Base-by-base conservation (phyloP, 164 flowering plant species). In the Dillenia turbinata region DNA sequence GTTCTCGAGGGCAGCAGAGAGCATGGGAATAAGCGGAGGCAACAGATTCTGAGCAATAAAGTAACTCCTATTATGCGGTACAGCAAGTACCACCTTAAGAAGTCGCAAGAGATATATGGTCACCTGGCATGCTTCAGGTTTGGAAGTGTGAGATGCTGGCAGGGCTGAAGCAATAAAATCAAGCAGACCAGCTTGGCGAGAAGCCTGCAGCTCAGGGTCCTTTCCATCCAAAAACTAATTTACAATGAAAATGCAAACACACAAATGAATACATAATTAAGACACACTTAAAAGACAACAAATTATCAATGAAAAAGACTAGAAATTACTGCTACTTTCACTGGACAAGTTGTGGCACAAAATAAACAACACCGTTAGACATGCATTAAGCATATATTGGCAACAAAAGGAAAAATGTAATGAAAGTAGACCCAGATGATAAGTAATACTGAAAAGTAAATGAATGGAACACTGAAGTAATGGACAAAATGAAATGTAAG, bases 71-170 rank as follows among this genome's bases (percentile, higher is more conserved):
- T 90, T 92, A 57, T 85, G 77, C 58, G 93, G 77, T 60, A 77
- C 48, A 47, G 84, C 81, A 17, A 92, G 76, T 15, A 85, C 81
- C 56, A 85, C 90, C 70, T 74, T 81, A 66, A 92, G 68, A 72
- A 92, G 92, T 63, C 84, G 81, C 64, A 92, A 62, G 57, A 92
- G 83, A 68, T 84, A 79, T 69, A 86, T 69, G 10, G 88, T 92
- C 60, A 90, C 90, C 69, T 83, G 95, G 71, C 93, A 85, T 63
- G 93, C 91, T 81, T 92, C 96, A 63, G 98, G 96, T 74, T 76
- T 90, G 26, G 96, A 88, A 48, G 86, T 86, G 77, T 89, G 96
- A 66, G 95, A 92, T 40, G 96, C 98, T 57, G 98, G 98, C 69
- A 92, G 71, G 16, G 96, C 90, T 69, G 95, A 82, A 67, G 98